Conservation (phyloP, 805 yeast species). For the Kodamaea neixiangensis region DNA sequence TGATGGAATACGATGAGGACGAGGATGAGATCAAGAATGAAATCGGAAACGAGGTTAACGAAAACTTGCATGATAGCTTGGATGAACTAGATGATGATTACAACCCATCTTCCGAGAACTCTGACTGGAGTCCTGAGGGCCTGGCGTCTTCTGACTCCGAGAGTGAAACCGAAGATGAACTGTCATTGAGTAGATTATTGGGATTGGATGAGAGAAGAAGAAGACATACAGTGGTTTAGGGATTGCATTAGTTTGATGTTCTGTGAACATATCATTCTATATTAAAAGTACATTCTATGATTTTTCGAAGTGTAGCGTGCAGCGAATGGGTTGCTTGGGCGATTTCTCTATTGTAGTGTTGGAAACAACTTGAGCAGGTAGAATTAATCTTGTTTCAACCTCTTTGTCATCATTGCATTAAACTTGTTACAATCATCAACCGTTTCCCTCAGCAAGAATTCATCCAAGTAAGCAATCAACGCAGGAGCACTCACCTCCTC, state of each 20-base stretch:
- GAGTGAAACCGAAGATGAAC: constrained; percentile 8
- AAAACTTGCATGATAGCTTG: background rate
- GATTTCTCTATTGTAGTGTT: too few relatives aligned
- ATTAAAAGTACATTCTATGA: background rate
- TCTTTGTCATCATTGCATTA: constrained; percentile 11
- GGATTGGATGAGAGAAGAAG: background rate
- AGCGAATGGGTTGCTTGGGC: too few relatives aligned
- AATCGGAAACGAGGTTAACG: background rate
- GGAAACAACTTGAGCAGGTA: too few relatives aligned
- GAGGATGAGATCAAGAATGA: constrained; percentile 10
- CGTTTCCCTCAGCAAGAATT: constrained; percentile 8
- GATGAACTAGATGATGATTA: constrained; percentile 8
- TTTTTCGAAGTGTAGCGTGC: too few relatives aligned
- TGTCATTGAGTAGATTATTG: background rate
- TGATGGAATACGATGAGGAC: constrained; percentile 15
- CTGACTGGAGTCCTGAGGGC: constrained; percentile 9
- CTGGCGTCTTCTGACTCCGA: constrained; percentile 6
- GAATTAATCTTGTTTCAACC: constrained; percentile 1
- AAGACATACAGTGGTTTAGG: background rate
- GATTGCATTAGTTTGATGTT: background rate
- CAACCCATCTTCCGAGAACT: constrained; percentile 3
- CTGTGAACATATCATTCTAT: background rate
- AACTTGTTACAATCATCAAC: constrained; percentile 12
- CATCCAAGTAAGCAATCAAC: constrained; percentile 7
- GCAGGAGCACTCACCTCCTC: constrained; percentile 7